phyloP scores from a whole-genome alignment of 1,139 yeast species.

The Sugiyamaella japonica region DNA sequence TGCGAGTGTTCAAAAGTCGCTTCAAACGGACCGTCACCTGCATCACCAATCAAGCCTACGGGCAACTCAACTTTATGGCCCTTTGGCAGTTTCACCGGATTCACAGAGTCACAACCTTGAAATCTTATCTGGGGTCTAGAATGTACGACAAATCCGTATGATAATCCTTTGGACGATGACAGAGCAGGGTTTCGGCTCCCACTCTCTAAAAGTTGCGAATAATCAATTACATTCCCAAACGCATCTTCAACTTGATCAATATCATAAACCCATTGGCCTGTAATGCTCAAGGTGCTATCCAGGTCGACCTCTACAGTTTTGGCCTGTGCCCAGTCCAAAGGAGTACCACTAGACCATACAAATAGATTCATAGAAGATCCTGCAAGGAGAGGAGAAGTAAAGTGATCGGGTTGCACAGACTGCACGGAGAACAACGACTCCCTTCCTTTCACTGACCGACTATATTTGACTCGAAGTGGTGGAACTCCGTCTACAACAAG shows the following conservation, averaged over 20 bases:
- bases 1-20: constrained; percentile 32
- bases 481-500: constrained; percentile 70
- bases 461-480: constrained; percentile 66
- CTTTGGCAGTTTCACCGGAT: constrained; percentile 38
- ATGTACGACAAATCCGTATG: constrained; percentile 61
- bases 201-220: constrained; percentile 44
- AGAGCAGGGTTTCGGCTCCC: constrained; percentile 28
- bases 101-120: constrained; percentile 38
- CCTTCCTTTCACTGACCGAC: constrained; percentile 54
- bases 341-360: constrained; percentile 38
- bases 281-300: constrained; percentile 48
- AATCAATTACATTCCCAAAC: constrained; percentile 66
- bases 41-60: constrained; percentile 28
- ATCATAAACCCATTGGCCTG: constrained; percentile 66
- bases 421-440: constrained; percentile 47
- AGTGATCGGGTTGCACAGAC: constrained; percentile 51
- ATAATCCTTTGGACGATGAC: constrained; percentile 28
- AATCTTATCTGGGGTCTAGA: constrained; percentile 56
- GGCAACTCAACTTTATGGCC: constrained; percentile 35
- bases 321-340: constrained; percentile 56
- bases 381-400: constrained; percentile 43
- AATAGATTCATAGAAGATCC: constrained; percentile 23
- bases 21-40: constrained; percentile 38
- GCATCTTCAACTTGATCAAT: constrained; percentile 71
- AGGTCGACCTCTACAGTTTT: constrained; percentile 51